Conservation (phyloP, 768 basidiomycete species). For the Mycena latifolia region DNA sequence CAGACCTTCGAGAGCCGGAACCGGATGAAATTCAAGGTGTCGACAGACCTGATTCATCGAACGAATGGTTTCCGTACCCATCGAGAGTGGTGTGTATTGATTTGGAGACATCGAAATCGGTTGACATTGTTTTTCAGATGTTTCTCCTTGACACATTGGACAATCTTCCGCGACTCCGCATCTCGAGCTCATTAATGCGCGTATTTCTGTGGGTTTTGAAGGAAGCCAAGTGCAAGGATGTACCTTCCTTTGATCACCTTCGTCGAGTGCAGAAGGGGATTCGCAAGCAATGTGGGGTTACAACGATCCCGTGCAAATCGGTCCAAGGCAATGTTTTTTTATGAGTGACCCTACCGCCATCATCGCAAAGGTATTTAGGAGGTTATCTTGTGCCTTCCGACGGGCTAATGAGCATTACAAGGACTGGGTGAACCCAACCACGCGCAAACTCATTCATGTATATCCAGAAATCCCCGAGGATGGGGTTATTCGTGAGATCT, state of each 20-base stretch:
- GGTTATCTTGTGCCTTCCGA: too few relatives aligned
- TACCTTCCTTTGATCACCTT: conserved; percentile 24
- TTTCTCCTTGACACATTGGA: conserved; percentile 28
- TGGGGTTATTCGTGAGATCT: conserved; percentile 9
- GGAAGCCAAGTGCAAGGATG: conserved; percentile 4
- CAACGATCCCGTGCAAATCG: too few relatives aligned
- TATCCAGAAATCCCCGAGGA: conserved; percentile 19
- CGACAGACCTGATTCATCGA: too few relatives aligned
- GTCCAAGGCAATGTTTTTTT: too few relatives aligned
- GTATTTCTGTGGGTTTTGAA: too few relatives aligned
- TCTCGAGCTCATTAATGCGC: too few relatives aligned
- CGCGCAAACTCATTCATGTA: conserved; percentile 1
- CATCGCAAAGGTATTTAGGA: conserved; percentile 13
- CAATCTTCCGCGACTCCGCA: conserved; percentile 22
- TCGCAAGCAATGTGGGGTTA: conserved; percentile 16
- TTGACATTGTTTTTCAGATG: conserved; percentile 7
- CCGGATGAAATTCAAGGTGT: too few relatives aligned
- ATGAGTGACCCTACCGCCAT: conserved; percentile 26
- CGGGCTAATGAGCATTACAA: neutral
- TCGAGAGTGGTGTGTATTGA: neutral
- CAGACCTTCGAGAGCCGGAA: too few relatives aligned
- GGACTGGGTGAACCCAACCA: conserved; percentile 13
- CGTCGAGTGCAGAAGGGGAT: conserved; percentile 15
- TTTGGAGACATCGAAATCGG: neutral
- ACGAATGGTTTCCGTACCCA: conserved; percentile 1